Conservation (phyloP, 169 alveolate species). For the Amoebophrya sp. region DNA sequence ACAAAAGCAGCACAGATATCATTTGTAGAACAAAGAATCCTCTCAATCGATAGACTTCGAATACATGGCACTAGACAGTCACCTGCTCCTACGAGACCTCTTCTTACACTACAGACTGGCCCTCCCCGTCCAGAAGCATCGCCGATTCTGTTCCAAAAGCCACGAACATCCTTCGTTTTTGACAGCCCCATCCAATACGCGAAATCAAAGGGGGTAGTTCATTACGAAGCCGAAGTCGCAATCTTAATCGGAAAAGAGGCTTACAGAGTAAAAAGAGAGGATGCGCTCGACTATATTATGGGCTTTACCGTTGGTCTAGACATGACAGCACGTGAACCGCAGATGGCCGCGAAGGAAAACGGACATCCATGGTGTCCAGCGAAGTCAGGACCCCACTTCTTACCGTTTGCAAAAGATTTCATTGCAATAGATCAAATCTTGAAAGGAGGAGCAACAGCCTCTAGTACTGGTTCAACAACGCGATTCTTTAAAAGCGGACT, state of each 20-base stretch:
- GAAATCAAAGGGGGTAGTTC: not conserved
- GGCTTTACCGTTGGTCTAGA: not conserved
- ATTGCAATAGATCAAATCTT: too few species aligned
- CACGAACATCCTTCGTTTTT: not conserved
- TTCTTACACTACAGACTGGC: too few species aligned
- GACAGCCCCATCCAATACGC: not conserved
- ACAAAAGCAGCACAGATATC: too few species aligned
- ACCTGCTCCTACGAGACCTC: too few species aligned
- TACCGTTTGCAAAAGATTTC: not conserved
- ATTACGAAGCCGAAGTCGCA: not conserved
- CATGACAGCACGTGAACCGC: conserved; percentile 5
- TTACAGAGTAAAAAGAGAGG: not conserved
- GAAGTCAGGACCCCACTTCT: not conserved
- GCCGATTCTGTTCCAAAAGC: conserved; percentile 5
- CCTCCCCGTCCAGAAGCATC: not conserved
- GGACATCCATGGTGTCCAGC: not conserved
- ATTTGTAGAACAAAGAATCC: too few species aligned
- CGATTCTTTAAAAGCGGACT: not conserved
- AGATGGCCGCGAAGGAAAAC: not conserved
- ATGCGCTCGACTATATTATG: not conserved
- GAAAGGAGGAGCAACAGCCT: too few species aligned
- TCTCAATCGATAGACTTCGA: too few species aligned
- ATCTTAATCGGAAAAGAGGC: not conserved
- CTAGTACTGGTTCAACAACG: too few species aligned
- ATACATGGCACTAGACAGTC: too few species aligned